A percentile compares a stretch with the other conserved stretches of the same genome.
Evolutionary conservation across 2,329 filamentous ascomycete genomes (phyloP).

Genomic region (Karstenula rhodostoma): DNA sequence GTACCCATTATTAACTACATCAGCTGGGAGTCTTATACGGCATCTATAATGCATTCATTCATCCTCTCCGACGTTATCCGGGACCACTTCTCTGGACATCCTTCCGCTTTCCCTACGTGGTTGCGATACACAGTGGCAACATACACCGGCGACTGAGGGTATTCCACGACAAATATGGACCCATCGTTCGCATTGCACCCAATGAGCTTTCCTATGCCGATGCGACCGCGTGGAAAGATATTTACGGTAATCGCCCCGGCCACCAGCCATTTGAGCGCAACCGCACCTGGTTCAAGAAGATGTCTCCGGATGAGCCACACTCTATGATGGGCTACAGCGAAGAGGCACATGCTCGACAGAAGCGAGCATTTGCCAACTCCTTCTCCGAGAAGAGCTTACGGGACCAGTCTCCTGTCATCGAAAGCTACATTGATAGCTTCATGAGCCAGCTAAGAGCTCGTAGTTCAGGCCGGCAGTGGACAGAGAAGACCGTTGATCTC

Average conservation of each 20-base stretch:
- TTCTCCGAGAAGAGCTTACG: slow-evolving; percentile 39
- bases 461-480: slow-evolving; percentile 9
- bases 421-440: slow-evolving; percentile 34
- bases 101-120: slow-evolving; percentile 37
- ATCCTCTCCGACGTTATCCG: slow-evolving; percentile 38
- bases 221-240: slow-evolving; percentile 38
- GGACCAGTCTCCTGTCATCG: slow-evolving; percentile 35
- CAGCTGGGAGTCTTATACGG: slow-evolving; percentile 27
- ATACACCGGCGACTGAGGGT: slow-evolving; percentile 32
- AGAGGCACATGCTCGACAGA: slow-evolving; percentile 30
- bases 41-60: slow-evolving; percentile 36
- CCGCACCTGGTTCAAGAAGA: slow-evolving; percentile 37
- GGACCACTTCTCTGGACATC: slow-evolving; percentile 39
- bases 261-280: slow-evolving; percentile 34
- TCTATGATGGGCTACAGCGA: slow-evolving; percentile 37
- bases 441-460: slow-evolving; percentile 27
- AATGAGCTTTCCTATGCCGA: slow-evolving; percentile 40
- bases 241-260: slow-evolving; percentile 36
- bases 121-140: slow-evolving; percentile 36
- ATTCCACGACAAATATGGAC: slow-evolving; percentile 38
- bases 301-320: slow-evolving; percentile 31
- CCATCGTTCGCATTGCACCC: slow-evolving; percentile 39
- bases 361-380: slow-evolving; percentile 35
- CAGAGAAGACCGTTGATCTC: slow-evolving; percentile 27
- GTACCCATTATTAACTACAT: not conserved